Conservation (phyloP, 345 rosid genomes). For the Raphanus sativus region DNA sequence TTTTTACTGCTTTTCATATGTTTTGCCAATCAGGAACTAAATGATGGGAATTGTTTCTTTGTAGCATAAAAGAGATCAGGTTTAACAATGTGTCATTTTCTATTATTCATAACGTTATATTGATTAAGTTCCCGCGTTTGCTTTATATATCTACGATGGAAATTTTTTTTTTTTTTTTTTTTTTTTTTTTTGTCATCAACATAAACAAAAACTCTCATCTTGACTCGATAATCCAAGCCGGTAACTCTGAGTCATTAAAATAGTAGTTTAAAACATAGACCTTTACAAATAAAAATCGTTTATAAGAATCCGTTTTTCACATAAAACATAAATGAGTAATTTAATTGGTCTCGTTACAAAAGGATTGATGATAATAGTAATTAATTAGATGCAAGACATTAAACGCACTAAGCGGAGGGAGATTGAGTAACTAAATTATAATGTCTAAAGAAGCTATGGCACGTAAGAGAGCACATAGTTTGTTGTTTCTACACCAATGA, state of each 20-base stretch:
- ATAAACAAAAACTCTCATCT: no score
- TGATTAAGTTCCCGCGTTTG: background rate
- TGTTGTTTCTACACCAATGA: background rate
- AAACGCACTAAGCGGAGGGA: background rate
- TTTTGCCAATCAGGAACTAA: no score
- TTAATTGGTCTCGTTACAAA: background rate
- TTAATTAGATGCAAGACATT: background rate
- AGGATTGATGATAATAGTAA: background rate
- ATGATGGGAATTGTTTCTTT: background rate
- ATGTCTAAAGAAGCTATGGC: background rate
- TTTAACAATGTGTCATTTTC: background rate
- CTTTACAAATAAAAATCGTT: background rate
- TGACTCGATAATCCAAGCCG: no score
- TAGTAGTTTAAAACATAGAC: background rate
- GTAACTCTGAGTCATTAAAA: no score
- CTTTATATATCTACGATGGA: background rate
- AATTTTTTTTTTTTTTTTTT: no score
- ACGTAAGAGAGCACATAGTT: constrained; percentile 33
- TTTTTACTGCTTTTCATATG: no score
- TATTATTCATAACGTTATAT: background rate
- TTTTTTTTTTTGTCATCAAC: no score
- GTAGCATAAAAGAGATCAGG: background rate
- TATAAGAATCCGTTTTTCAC: background rate
- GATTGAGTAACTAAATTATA: background rate
- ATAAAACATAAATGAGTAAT: background rate